Conservation (phyloP, 176 grass and related monocot species). For the Hordeum marinum region DNA sequence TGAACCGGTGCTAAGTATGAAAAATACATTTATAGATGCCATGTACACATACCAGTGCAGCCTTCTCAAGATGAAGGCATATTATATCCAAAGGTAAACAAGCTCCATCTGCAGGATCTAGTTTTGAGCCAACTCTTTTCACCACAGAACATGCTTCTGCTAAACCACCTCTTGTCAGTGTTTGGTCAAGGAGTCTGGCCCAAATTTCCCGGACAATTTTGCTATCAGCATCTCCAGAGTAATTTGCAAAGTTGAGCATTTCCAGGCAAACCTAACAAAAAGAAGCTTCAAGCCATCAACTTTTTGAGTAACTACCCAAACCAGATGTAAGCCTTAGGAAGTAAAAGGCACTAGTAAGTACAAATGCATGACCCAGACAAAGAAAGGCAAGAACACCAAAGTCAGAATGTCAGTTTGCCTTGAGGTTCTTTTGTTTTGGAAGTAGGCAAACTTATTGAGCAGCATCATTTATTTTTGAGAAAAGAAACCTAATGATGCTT, state of each 20-base stretch:
- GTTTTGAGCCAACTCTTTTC: conserved; percentile 85
- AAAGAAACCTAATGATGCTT: background rate
- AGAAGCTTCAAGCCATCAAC: background rate
- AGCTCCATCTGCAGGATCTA: conserved; percentile 80
- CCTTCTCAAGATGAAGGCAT: conserved; percentile 93
- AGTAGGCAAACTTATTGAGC: background rate
- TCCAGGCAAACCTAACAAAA: conserved; percentile 85
- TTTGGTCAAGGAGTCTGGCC: conserved; percentile 82
- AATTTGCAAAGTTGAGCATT: conserved; percentile 96
- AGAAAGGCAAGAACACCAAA: background rate
- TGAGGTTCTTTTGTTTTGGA: background rate
- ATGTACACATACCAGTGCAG: conserved; percentile 73
- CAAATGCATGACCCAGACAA: background rate
- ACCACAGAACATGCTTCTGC: conserved; percentile 89
- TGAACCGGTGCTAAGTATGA: background rate
- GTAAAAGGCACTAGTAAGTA: background rate
- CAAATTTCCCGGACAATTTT: conserved; percentile 85
- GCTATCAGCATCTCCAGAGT: conserved; percentile 83
- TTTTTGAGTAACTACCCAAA: background rate
- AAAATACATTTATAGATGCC: conserved; percentile 11
- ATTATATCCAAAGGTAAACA: conserved; percentile 83
- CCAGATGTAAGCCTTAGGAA: background rate
- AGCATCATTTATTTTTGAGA: background rate
- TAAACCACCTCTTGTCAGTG: conserved; percentile 76
- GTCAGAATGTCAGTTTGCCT: background rate